These are phyloP conservation scores for Colletotrichum liaoningense DNA, from an alignment of 2,329 filamentous ascomycete species.

Conservation along the genomic window DNA sequence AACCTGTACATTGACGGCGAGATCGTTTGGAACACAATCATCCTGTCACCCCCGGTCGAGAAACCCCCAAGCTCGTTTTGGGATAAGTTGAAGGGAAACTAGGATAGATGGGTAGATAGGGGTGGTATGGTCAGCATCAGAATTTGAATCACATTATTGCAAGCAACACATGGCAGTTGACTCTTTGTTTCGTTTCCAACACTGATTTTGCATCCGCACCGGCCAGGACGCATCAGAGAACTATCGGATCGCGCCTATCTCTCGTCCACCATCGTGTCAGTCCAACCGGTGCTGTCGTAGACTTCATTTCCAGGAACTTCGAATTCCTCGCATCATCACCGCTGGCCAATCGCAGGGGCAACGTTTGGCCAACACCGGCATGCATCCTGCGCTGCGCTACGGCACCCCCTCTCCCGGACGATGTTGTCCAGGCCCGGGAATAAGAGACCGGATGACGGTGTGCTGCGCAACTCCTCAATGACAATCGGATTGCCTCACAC, in stretches of 20 bases:
- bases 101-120: neutral
- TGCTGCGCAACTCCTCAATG: neutral
- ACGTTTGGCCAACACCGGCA: neutral
- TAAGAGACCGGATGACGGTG: neutral
- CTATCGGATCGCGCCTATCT: too few species aligned
- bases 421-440: neutral
- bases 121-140: neutral
- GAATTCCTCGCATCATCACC: neutral
- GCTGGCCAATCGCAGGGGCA: neutral
- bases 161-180: neutral
- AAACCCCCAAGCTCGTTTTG: conserved; percentile 56
- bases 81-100: conserved; percentile 51
- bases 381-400: neutral
- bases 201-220: too few species aligned
- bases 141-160: neutral
- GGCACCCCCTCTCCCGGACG: neutral
- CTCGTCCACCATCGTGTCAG: neutral
- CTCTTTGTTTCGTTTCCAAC: too few species aligned
- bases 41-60: conserved; percentile 60
- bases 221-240: neutral
- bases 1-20: conserved; percentile 84
- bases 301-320: neutral
- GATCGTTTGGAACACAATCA: conserved; percentile 77
- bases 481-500: neutral
- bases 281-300: neutral